These are phyloP conservation scores for Maudiozyma saulgeensis DNA, from an alignment of 805 yeast species.

Conservation along the genomic window DNA sequence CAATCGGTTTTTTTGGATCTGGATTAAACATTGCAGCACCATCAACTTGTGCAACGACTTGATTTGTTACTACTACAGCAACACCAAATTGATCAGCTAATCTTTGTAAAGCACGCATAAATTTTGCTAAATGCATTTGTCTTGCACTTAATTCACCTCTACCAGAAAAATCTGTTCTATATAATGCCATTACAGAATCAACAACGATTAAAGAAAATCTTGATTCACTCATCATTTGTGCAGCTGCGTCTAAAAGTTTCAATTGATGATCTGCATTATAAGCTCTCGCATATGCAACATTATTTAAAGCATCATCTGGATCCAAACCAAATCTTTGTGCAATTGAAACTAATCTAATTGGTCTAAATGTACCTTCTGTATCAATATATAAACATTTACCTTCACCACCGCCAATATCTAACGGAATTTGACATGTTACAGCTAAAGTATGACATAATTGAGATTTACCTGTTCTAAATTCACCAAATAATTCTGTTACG, in stretches of 20 bases:
- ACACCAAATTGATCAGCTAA: slow-evolving; percentile 97
- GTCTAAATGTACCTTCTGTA: slow-evolving; percentile 95
- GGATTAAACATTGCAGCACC: slow-evolving; percentile 76
- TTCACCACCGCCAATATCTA: slow-evolving; percentile 97
- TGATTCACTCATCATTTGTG: slow-evolving; percentile 92
- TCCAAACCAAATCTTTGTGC: slow-evolving; percentile 87
- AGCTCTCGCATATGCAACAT: slow-evolving; percentile 95
- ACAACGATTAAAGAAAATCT: slow-evolving; percentile 83
- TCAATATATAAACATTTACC: slow-evolving; percentile 94
- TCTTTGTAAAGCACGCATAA: slow-evolving; percentile 82
- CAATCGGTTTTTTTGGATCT: slow-evolving; percentile 96
- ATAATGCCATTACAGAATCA: slow-evolving; percentile 95
- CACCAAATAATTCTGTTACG: slow-evolving; percentile 93
- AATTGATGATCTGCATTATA: slow-evolving; percentile 95
- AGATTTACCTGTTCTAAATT: slow-evolving; percentile 94
- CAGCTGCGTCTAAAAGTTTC: slow-evolving; percentile 78
- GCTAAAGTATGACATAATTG: slow-evolving; percentile 95
- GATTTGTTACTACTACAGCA: slow-evolving; percentile 91
- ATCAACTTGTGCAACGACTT: slow-evolving; percentile 96
- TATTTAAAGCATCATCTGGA: slow-evolving; percentile 89
- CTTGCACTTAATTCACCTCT: slow-evolving; percentile 93
- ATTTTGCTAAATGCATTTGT: slow-evolving; percentile 88
- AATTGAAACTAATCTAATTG: slow-evolving; percentile 78
- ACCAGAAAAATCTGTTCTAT: slow-evolving; percentile 90
- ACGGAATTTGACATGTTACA: slow-evolving; percentile 91